Evolutionary conservation across 257 asterid genomes (phyloP).

Genomic region (Coffea canephora): DNA sequence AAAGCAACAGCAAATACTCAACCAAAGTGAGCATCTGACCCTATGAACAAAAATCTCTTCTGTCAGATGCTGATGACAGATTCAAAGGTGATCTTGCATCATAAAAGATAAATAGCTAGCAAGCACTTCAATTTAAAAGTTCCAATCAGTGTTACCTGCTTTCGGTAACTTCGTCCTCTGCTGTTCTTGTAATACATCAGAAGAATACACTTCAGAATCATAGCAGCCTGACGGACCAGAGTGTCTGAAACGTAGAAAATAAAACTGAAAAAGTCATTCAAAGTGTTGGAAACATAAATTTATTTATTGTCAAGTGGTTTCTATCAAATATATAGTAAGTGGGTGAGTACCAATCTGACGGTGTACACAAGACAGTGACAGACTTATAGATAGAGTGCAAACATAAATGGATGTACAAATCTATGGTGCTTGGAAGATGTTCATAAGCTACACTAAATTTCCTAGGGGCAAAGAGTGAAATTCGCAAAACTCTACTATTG

Average conservation of each 20-base stretch:
- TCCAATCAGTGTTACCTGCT: constrained; percentile 54
- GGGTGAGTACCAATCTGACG: neutral
- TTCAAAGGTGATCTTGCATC: constrained; percentile 7
- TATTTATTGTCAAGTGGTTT: neutral
- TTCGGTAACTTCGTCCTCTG: constrained; percentile 77
- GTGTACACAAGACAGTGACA: neutral
- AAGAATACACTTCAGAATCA: constrained; percentile 66
- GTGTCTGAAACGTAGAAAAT: constrained; percentile 46
- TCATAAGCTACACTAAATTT: neutral
- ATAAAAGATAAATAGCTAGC: neutral
- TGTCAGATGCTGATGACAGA: neutral
- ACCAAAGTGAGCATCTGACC: constrained; percentile 90
- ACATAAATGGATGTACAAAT: neutral
- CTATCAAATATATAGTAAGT: neutral
- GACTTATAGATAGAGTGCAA: neutral
- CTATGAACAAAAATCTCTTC: constrained; percentile 32
- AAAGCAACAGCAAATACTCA: constrained; percentile 74
- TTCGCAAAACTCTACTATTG: neutral
- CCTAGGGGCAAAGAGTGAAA: neutral
- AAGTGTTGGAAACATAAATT: neutral
- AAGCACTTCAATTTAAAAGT: neutral
- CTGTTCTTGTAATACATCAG: constrained; percentile 77
- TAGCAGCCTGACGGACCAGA: constrained; percentile 77
- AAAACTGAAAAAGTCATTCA: neutral
- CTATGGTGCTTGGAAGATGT: neutral